A percentile compares a stretch with the other conserved stretches of the same genome.
These are phyloP conservation scores for Trapa bicornis DNA, from an alignment of 345 rosid genomes.

Conservation along the genomic window DNA sequence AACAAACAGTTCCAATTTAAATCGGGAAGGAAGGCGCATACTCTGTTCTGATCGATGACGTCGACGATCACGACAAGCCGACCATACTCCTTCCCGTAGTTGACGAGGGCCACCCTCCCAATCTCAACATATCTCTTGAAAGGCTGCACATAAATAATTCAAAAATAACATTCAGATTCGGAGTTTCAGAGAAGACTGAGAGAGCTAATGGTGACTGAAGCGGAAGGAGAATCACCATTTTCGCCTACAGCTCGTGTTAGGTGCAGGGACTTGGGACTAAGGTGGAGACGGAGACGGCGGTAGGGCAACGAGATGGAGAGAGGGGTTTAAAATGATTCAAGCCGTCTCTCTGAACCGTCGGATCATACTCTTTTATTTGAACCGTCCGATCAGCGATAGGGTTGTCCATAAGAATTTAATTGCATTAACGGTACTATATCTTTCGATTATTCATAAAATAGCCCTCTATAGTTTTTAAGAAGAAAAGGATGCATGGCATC, in stretches of 20 bases:
- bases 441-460: background rate
- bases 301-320: background rate
- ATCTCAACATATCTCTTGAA: slow-evolving; percentile 92
- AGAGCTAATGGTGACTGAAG: background rate
- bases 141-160: slow-evolving; percentile 25
- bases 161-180: background rate
- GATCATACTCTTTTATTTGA: background rate
- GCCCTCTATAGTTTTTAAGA: background rate
- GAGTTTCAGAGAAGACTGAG: background rate
- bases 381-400: background rate
- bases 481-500: too few relatives aligned
- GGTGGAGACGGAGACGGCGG: background rate
- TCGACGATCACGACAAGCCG: slow-evolving; percentile 85
- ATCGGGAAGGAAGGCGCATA: slow-evolving; percentile 12
- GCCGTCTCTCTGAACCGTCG: background rate
- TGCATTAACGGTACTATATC: background rate
- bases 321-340: background rate
- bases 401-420: background rate
- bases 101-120: slow-evolving; percentile 76
- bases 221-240: slow-evolving; percentile 22
- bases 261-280: background rate
- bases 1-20: background rate
- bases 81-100: slow-evolving; percentile 78
- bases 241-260: slow-evolving; percentile 1
- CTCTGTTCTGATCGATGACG: slow-evolving; percentile 80